Conservation (phyloP, 1,284 basidiomycete genomes). For the Trichosporon faecale region DNA sequence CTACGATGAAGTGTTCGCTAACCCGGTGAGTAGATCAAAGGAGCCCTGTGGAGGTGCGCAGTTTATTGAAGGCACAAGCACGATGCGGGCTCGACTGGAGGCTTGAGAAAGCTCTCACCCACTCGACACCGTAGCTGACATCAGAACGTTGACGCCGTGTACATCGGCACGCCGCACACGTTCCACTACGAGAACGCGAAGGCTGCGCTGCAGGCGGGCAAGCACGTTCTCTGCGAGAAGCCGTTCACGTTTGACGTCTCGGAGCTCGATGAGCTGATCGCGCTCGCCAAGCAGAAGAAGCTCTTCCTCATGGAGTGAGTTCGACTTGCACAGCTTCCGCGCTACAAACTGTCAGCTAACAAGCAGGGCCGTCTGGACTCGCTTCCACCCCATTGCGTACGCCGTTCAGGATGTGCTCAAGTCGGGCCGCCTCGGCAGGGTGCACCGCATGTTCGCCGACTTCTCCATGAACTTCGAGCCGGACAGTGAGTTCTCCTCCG, state of each 20-base stretch:
- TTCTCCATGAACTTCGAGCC: constrained; percentile 69
- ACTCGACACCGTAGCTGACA: background rate
- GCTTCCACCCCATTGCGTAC: constrained; percentile 52
- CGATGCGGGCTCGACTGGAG: too few species aligned
- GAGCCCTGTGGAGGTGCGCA: too few species aligned
- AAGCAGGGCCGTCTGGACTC: constrained; percentile 50
- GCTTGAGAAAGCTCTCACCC: too few species aligned
- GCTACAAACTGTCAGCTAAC: background rate
- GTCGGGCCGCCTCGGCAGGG: constrained; percentile 47
- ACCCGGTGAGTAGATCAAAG: constrained; percentile 56
- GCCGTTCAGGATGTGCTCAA: constrained; percentile 47
- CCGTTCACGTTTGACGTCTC: constrained; percentile 55
- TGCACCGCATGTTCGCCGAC: constrained; percentile 60
- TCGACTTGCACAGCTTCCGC: constrained; percentile 45
- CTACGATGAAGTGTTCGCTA: constrained; percentile 72
- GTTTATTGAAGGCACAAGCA: too few species aligned
- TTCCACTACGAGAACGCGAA: constrained; percentile 75
- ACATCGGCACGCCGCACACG: constrained; percentile 84
- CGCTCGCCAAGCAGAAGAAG: constrained; percentile 68
- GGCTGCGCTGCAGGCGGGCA: constrained; percentile 71
- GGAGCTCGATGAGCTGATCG: constrained; percentile 61
- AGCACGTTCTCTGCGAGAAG: constrained; percentile 85
- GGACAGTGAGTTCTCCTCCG: constrained; percentile 56
- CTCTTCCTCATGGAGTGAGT: constrained; percentile 84
- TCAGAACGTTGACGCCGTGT: constrained; percentile 73